Evolutionary conservation across 2,329 filamentous ascomycete species (phyloP).

Genomic region (Fusarium piperis): DNA sequence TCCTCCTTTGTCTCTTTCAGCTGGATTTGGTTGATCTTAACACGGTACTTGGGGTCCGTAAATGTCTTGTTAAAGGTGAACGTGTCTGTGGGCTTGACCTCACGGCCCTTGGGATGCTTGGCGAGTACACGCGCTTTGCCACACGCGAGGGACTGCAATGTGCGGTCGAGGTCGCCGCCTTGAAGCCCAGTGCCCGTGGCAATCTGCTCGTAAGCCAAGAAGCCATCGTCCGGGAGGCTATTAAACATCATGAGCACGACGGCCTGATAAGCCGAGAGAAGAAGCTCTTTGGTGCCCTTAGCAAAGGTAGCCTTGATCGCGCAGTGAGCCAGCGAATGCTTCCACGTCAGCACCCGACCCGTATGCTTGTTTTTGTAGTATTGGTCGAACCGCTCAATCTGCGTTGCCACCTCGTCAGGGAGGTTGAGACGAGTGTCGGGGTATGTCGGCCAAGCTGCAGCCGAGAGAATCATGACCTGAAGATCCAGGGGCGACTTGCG

Average conservation of each 20-base stretch:
- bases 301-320: slow-evolving; percentile 83
- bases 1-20: slow-evolving; percentile 95
- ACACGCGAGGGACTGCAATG: slow-evolving; percentile 93
- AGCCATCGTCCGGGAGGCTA: slow-evolving; percentile 64
- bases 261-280: slow-evolving; percentile 92
- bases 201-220: slow-evolving; percentile 80
- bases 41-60: slow-evolving; percentile 81
- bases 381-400: slow-evolving; percentile 81
- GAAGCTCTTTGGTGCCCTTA: slow-evolving; percentile 84
- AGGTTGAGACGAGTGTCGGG: slow-evolving; percentile 77
- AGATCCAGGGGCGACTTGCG: slow-evolving; percentile 67
- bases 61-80: slow-evolving; percentile 86
- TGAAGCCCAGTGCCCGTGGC: slow-evolving; percentile 77
- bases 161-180: slow-evolving; percentile 84
- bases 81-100: slow-evolving; percentile 80
- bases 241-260: slow-evolving; percentile 94
- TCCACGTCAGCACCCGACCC: slow-evolving; percentile 88
- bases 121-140: slow-evolving; percentile 84
- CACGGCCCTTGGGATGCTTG: slow-evolving; percentile 86
- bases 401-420: slow-evolving; percentile 77
- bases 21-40: slow-evolving; percentile 99
- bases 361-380: slow-evolving; percentile 93
- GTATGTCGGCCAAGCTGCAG: slow-evolving; percentile 93
- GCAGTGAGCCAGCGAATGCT: slow-evolving; percentile 91
- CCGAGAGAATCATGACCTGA: slow-evolving; percentile 88